A percentile compares a stretch with the other conserved stretches of the same genome.
Conservation (phyloP, 495 filamentous ascomycete species). For the Aspergillus bertholletiae region DNA sequence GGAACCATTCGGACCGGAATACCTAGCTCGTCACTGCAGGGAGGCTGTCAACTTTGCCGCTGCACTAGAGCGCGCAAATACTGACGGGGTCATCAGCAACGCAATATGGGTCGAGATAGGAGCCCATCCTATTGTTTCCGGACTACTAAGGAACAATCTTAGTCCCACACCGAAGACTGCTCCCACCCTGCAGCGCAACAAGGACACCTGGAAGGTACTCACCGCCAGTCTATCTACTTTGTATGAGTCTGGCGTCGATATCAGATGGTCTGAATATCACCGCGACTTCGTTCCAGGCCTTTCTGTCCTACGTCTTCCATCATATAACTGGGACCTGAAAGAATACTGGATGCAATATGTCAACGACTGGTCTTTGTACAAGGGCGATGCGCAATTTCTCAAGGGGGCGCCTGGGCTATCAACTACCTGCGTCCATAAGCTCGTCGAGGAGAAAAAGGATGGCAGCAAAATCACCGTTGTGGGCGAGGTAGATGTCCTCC, state of each 20-base stretch:
- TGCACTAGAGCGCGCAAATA: slow-evolving; percentile 41
- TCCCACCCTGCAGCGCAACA: slow-evolving; percentile 39
- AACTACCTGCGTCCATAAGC: background rate
- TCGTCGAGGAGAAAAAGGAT: background rate
- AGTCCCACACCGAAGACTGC: slow-evolving; percentile 31
- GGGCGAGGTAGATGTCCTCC: background rate
- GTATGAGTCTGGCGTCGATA: slow-evolving; percentile 50
- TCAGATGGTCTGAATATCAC: slow-evolving; percentile 69
- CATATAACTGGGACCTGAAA: slow-evolving; percentile 48
- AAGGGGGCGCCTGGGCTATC: background rate
- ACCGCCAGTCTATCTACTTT: slow-evolving; percentile 48
- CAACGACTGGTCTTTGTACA: slow-evolving; percentile 25
- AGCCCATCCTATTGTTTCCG: slow-evolving; percentile 26
- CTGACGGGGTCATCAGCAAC: background rate
- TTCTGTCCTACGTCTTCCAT: slow-evolving; percentile 56
- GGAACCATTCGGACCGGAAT: slow-evolving; percentile 51
- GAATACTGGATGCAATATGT: slow-evolving; percentile 37
- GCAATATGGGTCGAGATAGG: slow-evolving; percentile 35
- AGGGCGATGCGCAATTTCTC: slow-evolving; percentile 16
- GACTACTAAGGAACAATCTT: slow-evolving; percentile 17
- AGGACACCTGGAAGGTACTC: slow-evolving; percentile 53
- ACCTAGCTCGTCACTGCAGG: slow-evolving; percentile 64
- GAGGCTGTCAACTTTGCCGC: slow-evolving; percentile 72
- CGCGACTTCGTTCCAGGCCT: slow-evolving; percentile 49
- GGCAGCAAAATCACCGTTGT: background rate